phyloP scores from a whole-genome alignment of 768 basidiomycete species.

The Mycena crocata region DNA sequence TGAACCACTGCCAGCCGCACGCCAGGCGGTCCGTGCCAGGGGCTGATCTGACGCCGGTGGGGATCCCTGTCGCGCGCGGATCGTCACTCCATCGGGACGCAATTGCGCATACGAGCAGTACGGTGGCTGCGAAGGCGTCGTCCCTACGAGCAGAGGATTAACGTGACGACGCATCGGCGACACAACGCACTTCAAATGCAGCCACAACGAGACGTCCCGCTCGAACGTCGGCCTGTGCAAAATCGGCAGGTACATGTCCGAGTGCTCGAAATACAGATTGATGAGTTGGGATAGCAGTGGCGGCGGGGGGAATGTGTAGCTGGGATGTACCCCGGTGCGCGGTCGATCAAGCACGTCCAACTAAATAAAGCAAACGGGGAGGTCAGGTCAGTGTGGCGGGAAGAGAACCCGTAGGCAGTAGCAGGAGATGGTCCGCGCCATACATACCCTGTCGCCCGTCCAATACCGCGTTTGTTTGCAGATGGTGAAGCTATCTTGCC shows the following conservation, averaged over 20 bases:
- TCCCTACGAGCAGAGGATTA: constrained; percentile 44
- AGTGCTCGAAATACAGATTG: constrained; percentile 70
- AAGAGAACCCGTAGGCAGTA: no score
- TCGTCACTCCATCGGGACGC: constrained; percentile 72
- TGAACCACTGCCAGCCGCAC: constrained; percentile 75
- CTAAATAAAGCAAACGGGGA: no score
- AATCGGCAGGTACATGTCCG: constrained; percentile 70
- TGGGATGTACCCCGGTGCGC: no score
- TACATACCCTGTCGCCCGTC: no score
- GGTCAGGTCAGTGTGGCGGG: no score
- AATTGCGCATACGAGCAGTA: constrained; percentile 78
- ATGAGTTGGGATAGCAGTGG: constrained; percentile 66
- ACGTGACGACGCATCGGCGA: not conserved
- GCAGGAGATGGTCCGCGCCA: no score
- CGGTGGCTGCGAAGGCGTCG: constrained; percentile 63
- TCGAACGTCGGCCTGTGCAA: constrained; percentile 81
- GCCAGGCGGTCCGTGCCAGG: constrained; percentile 56
- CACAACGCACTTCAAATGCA: constrained; percentile 52
- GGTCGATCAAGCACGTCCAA: no score
- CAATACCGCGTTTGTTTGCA: no score
- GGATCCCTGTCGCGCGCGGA: constrained; percentile 33
- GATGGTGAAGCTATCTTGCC: no score
- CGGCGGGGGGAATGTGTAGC: constrained; percentile 59
- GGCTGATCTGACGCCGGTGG: no score
- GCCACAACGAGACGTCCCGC: constrained; percentile 55